phyloP scores from a whole-genome alignment of 2,329 filamentous ascomycete species.

The Hypoxylon sp. region DNA sequence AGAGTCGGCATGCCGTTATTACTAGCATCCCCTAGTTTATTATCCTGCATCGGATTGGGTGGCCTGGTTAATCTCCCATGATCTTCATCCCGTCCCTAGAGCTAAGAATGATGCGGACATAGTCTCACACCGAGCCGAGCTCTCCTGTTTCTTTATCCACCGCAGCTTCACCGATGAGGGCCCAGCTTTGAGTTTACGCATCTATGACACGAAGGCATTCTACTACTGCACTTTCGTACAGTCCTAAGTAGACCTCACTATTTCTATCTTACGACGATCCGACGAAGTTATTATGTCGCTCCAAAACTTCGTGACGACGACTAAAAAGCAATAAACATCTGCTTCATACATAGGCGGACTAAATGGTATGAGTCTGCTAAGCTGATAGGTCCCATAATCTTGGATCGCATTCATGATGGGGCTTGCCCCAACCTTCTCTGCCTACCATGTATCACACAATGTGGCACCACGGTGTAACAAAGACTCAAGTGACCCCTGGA shows the following conservation, averaged over 20 bases:
- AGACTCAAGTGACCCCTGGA: conserved; percentile 18
- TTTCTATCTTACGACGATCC: neutral
- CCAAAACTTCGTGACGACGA: conserved; percentile 10
- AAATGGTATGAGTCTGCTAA: neutral
- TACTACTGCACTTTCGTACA: neutral
- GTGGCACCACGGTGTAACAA: neutral
- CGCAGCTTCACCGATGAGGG: neutral
- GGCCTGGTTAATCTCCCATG: neutral
- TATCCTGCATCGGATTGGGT: conserved; percentile 1
- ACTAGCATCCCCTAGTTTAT: neutral
- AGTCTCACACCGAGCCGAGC: conserved; percentile 5
- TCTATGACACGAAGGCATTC: neutral
- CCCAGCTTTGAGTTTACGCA: neutral
- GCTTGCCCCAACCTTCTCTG: neutral
- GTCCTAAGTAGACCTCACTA: neutral
- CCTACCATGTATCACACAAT: neutral
- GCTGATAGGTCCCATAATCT: neutral
- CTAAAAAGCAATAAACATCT: conserved; percentile 10
- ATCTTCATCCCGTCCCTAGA: neutral
- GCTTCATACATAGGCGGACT: neutral
- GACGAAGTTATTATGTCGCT: neutral
- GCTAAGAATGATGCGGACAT: neutral
- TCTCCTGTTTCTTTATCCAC: neutral
- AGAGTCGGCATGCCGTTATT: conserved; percentile 15
- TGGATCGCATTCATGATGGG: neutral